A percentile compares a stretch with the other conserved stretches of the same genome.
Conservation (phyloP, 495 filamentous ascomycete genomes). For the Chlorociboria aeruginascens region DNA sequence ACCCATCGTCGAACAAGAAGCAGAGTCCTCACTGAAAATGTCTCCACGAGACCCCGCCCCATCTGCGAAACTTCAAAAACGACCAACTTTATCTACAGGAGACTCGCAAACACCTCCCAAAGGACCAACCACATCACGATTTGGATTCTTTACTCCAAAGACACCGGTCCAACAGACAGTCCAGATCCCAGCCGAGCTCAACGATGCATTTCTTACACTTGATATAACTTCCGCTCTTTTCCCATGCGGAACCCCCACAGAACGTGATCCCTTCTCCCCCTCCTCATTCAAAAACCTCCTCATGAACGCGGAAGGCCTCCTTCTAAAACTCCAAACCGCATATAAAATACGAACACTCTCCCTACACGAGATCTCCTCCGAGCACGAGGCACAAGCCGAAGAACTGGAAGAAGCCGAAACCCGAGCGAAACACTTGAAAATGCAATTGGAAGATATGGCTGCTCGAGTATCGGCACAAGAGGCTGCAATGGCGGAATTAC, state of each 20-base stretch:
- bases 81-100: slow-evolving; percentile 13
- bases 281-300: slow-evolving; percentile 61
- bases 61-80: slow-evolving; percentile 22
- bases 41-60: slow-evolving; percentile 21
- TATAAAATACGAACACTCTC: slow-evolving; percentile 52
- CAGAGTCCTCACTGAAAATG: background rate
- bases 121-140: slow-evolving; percentile 6
- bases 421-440: slow-evolving; percentile 50
- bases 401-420: slow-evolving; percentile 68
- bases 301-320: slow-evolving; percentile 51
- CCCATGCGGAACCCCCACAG: slow-evolving; percentile 29
- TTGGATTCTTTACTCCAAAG: slow-evolving; percentile 16
- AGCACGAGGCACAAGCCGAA: slow-evolving; percentile 53
- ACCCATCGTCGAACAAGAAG: slow-evolving; percentile 18
- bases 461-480: slow-evolving; percentile 32
- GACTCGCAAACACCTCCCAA: slow-evolving; percentile 20
- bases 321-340: slow-evolving; percentile 54
- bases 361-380: slow-evolving; percentile 46
- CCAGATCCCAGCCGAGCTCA: slow-evolving; percentile 23
- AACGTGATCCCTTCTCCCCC: slow-evolving; percentile 42
- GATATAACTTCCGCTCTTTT: slow-evolving; percentile 55
- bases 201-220: slow-evolving; percentile 54
- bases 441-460: slow-evolving; percentile 68
- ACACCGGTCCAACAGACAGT: slow-evolving; percentile 8
- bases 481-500: slow-evolving; percentile 48